Evolutionary conservation across 345 rosid species (phyloP).

Genomic region (Hibiscus mutabilis): DNA sequence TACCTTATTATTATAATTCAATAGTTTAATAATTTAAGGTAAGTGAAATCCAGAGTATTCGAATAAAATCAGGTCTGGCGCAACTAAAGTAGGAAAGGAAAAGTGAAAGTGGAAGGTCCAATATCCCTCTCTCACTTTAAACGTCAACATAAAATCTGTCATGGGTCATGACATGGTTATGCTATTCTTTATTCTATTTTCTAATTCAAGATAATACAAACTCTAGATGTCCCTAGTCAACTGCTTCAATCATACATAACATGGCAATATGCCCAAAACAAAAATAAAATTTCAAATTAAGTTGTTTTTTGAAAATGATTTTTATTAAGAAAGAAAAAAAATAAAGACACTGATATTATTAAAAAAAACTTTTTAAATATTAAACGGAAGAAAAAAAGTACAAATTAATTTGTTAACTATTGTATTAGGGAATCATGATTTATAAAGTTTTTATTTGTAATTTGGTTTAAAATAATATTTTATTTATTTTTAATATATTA

Average conservation of each 20-base stretch:
- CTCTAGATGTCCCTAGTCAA: background rate
- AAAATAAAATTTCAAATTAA: no score
- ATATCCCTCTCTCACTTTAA: background rate
- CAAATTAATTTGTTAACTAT: background rate
- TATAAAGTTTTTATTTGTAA: no score
- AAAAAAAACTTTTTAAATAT: no score
- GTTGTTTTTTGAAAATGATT: no score
- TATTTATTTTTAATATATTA: no score
- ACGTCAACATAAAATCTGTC: background rate
- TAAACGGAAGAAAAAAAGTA: no score
- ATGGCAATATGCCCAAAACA: no score
- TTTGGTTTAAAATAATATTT: no score
- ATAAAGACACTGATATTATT: no score
- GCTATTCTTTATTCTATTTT: background rate
- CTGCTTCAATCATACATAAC: no score
- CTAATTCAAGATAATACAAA: background rate
- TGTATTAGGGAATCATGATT: background rate
- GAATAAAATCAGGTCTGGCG: background rate
- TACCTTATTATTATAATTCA: background rate
- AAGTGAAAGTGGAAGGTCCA: background rate
- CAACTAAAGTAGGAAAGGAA: background rate
- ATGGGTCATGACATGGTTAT: no score
- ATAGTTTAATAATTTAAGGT: background rate
- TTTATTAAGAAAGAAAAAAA: no score
- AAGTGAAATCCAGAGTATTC: constrained; percentile 14